Base-by-base conservation (phyloP, 2,329 filamentous ascomycete genomes). In the Alternaria novae-zelandiae region DNA sequence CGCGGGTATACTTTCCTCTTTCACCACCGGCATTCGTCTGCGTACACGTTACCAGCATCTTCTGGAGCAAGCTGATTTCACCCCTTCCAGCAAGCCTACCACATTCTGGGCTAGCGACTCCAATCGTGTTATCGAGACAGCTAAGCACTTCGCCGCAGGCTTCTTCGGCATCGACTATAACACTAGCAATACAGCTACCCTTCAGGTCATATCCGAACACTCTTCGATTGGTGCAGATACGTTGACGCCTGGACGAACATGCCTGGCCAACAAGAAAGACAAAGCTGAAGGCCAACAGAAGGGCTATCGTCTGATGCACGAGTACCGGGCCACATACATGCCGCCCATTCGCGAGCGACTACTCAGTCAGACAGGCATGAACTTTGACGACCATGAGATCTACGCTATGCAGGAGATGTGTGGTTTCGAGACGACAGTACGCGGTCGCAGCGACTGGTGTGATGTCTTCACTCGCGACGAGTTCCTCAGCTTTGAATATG, bases 401-500 rank as follows among this genome's bases (percentile, higher is more conserved):
- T 89, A 84, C 69, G 81, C 83, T 61, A 88, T 89, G 87, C 87
- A 88, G 72, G 86, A 88, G 67, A 84, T 88, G 79, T 89, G 87
- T 70, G 87, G 85, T 1, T 89, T 88, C 66, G 87, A 89, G 73
- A 86, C 81, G 0, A 82, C 85, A 3, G 83, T 84, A 0, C 81
- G 84, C 60, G 87, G 86, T 7, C 78, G 74, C 21, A 87, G 85
- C 71, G 80, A 81, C 6, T 89, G 86, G 86, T 89, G 86, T 66
- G 75, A 84, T 58, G 80, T 87, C 9, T 89, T 89, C 72, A 85
- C 83, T 0, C 78, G 79, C 30, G 75, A 84, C 2, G 86, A 88
- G 50, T 88, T 86, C 81, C 73, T 83, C 12, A 74, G 81, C 54
- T 88, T 88, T 64, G 86, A 87, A 67, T 89, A 89, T 69, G 87